These are phyloP conservation scores for Venturia asperata DNA, from an alignment of 2,329 filamentous ascomycete species.

Conservation along the genomic window DNA sequence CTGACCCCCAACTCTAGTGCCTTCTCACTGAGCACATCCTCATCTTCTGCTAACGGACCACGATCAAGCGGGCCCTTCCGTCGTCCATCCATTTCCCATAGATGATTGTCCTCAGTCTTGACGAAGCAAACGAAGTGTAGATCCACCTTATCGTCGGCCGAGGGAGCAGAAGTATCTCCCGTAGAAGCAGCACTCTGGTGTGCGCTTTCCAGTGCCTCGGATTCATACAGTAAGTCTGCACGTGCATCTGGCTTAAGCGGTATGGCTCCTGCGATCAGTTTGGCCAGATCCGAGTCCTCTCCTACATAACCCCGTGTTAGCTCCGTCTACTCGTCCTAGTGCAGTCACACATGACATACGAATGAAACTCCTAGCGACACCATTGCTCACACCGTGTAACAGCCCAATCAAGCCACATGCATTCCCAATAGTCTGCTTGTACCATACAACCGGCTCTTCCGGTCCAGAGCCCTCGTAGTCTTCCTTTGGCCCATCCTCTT, in stretches of 20 bases:
- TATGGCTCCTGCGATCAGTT: constrained; percentile 62
- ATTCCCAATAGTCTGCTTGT: constrained; percentile 88
- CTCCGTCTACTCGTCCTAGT: neutral
- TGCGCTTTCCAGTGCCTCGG: constrained; percentile 65
- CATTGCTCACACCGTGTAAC: constrained; percentile 75
- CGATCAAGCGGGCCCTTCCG: constrained; percentile 67
- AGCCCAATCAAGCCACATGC: constrained; percentile 88
- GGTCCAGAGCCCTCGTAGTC: constrained; percentile 63
- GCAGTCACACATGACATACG: constrained; percentile 30
- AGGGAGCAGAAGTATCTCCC: constrained; percentile 73
- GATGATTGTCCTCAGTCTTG: constrained; percentile 58
- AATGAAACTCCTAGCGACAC: constrained; percentile 58
- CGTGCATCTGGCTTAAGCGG: constrained; percentile 60
- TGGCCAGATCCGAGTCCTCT: constrained; percentile 51
- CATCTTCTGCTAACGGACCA: constrained; percentile 35
- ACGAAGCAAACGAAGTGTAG: constrained; percentile 96
- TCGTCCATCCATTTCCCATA: constrained; percentile 76
- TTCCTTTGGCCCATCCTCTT: constrained; percentile 59
- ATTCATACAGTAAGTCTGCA: constrained; percentile 69
- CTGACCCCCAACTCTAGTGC: constrained; percentile 65
- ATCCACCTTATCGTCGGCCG: constrained; percentile 75
- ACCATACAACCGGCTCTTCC: constrained; percentile 79
- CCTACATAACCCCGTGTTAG: neutral
- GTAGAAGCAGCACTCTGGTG: constrained; percentile 69
- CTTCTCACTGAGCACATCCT: constrained; percentile 56